Evolutionary conservation across 2,329 filamentous ascomycete genomes (phyloP).

Genomic region (Colletotrichum sublineola): DNA sequence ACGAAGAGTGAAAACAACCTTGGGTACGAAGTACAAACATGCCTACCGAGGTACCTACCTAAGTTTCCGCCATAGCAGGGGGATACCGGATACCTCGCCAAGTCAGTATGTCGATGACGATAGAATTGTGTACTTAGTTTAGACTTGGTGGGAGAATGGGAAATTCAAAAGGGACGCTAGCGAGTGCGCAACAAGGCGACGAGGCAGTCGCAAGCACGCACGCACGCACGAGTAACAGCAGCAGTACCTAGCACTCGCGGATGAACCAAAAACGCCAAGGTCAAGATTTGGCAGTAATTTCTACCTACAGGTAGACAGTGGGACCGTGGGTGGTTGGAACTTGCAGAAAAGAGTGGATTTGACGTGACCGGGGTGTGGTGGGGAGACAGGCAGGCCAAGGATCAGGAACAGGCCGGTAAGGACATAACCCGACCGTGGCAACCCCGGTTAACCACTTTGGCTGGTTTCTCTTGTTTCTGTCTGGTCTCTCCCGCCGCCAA

Average conservation of each 20-base stretch:
- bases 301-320: not conserved
- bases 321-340: slow-evolving; percentile 35
- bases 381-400: not conserved
- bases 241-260: not conserved
- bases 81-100: no score
- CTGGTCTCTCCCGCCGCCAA: not conserved
- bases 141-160: not conserved
- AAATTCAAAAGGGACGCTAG: slow-evolving; percentile 16
- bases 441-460: not conserved
- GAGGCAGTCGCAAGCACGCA: not conserved
- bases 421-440: slow-evolving; percentile 1
- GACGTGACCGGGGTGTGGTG: slow-evolving; percentile 19
- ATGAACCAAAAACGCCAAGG: not conserved
- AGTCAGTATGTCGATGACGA: not conserved
- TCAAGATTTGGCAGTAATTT: not conserved
- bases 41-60: not conserved
- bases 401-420: slow-evolving; percentile 4
- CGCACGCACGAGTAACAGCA: not conserved
- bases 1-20: not conserved
- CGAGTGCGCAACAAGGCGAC: not conserved
- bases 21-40: not conserved
- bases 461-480: not conserved
- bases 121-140: not conserved
- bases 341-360: slow-evolving; percentile 34
- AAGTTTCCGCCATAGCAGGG: not conserved